phyloP scores from a whole-genome alignment of 805 yeast species.

The Ogataea allantospora region DNA sequence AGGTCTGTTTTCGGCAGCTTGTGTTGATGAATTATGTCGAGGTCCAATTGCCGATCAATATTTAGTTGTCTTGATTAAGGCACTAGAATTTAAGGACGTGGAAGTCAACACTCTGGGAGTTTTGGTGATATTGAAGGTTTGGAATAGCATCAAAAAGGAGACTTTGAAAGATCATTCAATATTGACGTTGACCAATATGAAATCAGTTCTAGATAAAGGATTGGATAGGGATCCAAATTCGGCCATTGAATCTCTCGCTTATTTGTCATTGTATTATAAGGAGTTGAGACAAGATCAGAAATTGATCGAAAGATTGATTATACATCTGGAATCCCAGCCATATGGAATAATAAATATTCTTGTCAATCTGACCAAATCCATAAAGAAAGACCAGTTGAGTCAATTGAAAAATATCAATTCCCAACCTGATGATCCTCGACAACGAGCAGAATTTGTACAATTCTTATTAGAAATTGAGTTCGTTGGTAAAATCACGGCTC shows the following conservation, averaged over 20 bases:
- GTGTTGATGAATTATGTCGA: constrained; percentile 52
- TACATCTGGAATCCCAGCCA: constrained; percentile 12
- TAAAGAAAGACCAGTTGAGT: constrained; percentile 5
- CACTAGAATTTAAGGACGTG: constrained; percentile 27
- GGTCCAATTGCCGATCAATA: constrained; percentile 46
- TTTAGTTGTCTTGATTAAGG: constrained; percentile 38
- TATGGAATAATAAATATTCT: constrained; percentile 44
- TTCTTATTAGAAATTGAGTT: constrained; percentile 1
- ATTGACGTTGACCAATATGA: constrained; percentile 34
- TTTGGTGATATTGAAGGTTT: constrained; percentile 52
- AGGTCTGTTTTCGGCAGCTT: constrained; percentile 41
- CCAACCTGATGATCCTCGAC: constrained; percentile 2
- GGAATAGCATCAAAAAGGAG: constrained; percentile 47
- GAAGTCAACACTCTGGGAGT: constrained; percentile 34
- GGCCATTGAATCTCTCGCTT: constrained; percentile 36
- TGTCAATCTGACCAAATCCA: constrained; percentile 28
- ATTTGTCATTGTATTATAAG: constrained; percentile 37
- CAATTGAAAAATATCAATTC: constrained; percentile 2
- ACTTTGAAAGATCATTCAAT: constrained; percentile 29
- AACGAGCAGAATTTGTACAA: not conserved
- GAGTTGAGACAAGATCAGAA: constrained; percentile 37
- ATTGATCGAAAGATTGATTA: constrained; percentile 27
- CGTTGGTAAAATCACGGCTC: constrained; percentile 30
- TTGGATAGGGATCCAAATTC: constrained; percentile 21
- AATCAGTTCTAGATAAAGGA: constrained; percentile 30